phyloP scores from a whole-genome alignment of 2,329 filamentous ascomycete species.

The Alternaria arborescens region DNA sequence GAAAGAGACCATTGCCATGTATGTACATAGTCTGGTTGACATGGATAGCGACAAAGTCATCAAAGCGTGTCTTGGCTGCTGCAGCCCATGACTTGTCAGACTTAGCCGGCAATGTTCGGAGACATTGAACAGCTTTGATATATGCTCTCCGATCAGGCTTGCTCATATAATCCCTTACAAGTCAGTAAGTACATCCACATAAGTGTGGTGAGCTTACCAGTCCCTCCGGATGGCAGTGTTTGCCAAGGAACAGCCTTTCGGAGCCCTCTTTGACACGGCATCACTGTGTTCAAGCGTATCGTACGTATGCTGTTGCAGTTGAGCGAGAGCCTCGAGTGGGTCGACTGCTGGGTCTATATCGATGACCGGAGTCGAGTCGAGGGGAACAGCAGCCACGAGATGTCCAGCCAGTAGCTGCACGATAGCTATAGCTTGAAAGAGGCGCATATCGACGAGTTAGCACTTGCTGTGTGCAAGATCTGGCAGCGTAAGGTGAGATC shows the following conservation, averaged over 20 bases:
- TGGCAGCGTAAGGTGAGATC: background rate
- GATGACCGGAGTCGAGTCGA: background rate
- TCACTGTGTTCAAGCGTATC: background rate
- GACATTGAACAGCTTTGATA: constrained; percentile 10
- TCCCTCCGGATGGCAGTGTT: constrained; percentile 2
- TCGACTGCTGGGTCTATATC: constrained; percentile 6
- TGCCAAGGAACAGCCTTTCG: constrained; percentile 1
- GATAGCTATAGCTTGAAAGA: background rate
- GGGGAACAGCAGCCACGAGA: constrained; percentile 1
- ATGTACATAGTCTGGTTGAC: constrained; percentile 9
- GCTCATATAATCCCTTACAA: constrained; percentile 9
- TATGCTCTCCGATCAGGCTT: background rate
- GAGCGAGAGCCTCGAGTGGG: constrained; percentile 7
- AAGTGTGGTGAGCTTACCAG: background rate
- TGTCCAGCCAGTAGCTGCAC: constrained; percentile 6
- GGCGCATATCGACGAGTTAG: background rate
- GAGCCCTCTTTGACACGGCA: background rate
- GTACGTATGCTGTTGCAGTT: constrained; percentile 10
- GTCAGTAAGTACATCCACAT: background rate
- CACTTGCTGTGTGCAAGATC: background rate
- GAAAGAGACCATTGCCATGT: constrained; percentile 9
- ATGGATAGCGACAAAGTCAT: constrained; percentile 13
- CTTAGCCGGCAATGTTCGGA: constrained; percentile 8
- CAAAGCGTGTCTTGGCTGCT: constrained; percentile 12
- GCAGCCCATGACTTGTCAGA: constrained; percentile 7